These are phyloP conservation scores for Lodderomyces parapsilosis DNA, from an alignment of 1,139 yeast species.

Conservation along the genomic window DNA sequence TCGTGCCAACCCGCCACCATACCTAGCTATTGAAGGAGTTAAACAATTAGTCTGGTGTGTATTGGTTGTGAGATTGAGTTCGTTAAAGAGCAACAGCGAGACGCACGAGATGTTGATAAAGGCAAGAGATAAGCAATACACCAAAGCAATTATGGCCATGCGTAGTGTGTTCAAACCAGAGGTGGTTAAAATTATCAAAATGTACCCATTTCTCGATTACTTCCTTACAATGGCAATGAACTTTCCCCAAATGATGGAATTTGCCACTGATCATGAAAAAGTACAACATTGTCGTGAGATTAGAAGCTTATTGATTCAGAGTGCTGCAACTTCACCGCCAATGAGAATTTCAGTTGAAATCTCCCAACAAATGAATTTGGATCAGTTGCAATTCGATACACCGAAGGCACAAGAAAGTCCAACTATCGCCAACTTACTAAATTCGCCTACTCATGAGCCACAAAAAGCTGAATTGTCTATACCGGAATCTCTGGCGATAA, in stretches of 20 bases:
- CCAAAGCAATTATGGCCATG: constrained; percentile 16
- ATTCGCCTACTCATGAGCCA: constrained; percentile 9
- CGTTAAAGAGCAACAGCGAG: constrained; percentile 12
- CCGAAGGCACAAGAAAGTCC: constrained; percentile 16
- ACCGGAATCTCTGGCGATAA: constrained; percentile 5
- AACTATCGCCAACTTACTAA: constrained; percentile 14
- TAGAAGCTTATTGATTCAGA: constrained; percentile 13
- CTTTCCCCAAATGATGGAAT: constrained; percentile 22
- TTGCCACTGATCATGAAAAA: constrained; percentile 12
- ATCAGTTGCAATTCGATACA: constrained; percentile 6
- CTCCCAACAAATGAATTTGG: constrained; percentile 17
- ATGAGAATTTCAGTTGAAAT: constrained; percentile 19
- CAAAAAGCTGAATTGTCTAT: background rate
- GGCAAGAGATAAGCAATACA: constrained; percentile 18
- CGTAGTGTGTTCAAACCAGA: constrained; percentile 14
- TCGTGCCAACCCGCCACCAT: constrained; percentile 16
- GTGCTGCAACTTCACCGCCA: constrained; percentile 16
- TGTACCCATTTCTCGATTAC: constrained; percentile 22
- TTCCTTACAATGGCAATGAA: constrained; percentile 18
- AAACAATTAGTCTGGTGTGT: constrained; percentile 21
- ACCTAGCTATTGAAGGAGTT: constrained; percentile 17
- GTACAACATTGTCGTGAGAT: constrained; percentile 14
- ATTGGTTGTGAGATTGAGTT: constrained; percentile 19
- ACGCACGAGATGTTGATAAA: constrained; percentile 15
- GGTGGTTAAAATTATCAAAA: constrained; percentile 12